These are phyloP conservation scores for Kalmusia sp. DNA, from an alignment of 2,329 filamentous ascomycete species.

Conservation along the genomic window DNA sequence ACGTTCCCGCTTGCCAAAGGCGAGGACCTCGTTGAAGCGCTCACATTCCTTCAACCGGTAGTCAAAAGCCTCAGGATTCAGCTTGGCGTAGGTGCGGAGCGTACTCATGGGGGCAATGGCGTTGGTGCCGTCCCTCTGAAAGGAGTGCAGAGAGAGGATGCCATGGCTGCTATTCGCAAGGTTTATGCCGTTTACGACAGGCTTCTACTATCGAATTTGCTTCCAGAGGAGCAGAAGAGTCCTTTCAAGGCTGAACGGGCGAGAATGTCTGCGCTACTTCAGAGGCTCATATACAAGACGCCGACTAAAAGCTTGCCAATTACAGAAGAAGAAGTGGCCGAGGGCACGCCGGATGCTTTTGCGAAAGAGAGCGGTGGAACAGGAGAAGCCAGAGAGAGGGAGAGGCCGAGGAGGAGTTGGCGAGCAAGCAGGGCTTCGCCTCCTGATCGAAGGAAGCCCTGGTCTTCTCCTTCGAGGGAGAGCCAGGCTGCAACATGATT, in stretches of 20 bases:
- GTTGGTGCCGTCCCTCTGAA: constrained; percentile 22
- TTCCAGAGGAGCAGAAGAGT: constrained; percentile 36
- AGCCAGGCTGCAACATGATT: constrained; percentile 11
- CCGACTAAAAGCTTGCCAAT: neutral
- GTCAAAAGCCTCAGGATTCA: constrained; percentile 37
- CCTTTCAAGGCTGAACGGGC: constrained; percentile 35
- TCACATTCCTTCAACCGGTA: constrained; percentile 34
- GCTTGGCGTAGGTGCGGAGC: constrained; percentile 32
- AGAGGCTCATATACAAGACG: constrained; percentile 24
- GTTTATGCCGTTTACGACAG: constrained; percentile 41
- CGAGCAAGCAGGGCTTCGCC: constrained; percentile 22
- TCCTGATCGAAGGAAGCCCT: constrained; percentile 20
- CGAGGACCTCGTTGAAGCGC: constrained; percentile 35
- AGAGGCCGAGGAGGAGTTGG: constrained; percentile 15
- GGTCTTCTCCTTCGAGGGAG: constrained; percentile 6
- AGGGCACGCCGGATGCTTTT: neutral
- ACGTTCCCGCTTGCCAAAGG: constrained; percentile 37
- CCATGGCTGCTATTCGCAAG: constrained; percentile 32
- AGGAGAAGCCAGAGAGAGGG: constrained; percentile 1
- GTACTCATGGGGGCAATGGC: neutral
- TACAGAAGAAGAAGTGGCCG: neutral
- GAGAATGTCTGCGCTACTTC: constrained; percentile 33
- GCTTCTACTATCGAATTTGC: constrained; percentile 37
- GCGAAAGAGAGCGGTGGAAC: neutral
- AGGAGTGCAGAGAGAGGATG: constrained; percentile 30